Evolutionary conservation across 2,329 filamentous ascomycete species (phyloP).

Genomic region (Trichothecium sympodiale): DNA sequence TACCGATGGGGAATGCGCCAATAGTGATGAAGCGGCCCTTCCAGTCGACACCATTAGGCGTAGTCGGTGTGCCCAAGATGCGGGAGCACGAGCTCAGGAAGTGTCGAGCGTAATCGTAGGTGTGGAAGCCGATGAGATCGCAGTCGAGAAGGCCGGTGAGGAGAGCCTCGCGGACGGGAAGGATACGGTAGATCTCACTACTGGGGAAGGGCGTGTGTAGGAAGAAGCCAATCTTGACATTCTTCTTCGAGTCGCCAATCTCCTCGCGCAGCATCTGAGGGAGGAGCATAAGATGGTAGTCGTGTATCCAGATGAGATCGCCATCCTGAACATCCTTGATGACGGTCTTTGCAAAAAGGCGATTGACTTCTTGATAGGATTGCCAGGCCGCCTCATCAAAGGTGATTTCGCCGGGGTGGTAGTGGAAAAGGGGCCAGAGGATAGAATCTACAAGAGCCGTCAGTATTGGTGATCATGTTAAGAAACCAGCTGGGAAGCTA

Average conservation of each 20-base stretch:
- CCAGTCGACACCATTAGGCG: conserved; percentile 87
- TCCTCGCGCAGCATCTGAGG: conserved; percentile 92
- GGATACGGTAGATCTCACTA: conserved; percentile 91
- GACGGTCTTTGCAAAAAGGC: conserved; percentile 80
- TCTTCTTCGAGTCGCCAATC: conserved; percentile 69
- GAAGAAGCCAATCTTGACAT: conserved; percentile 97
- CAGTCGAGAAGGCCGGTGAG: conserved; percentile 82
- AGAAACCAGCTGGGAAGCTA: too few relatives aligned
- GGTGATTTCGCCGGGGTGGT: conserved; percentile 95
- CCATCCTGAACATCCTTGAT: conserved; percentile 82
- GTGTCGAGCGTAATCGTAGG: conserved; percentile 96
- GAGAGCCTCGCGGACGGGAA: conserved; percentile 84
- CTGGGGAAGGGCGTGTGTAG: conserved; percentile 94
- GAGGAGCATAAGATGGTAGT: conserved; percentile 96
- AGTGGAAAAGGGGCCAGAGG: conserved; percentile 97
- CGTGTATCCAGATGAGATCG: conserved; percentile 95
- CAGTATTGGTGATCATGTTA: not conserved
- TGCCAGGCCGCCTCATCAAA: conserved; percentile 94
- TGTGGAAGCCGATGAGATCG: conserved; percentile 95
- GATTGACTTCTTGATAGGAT: conserved; percentile 87
- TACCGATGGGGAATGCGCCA: conserved; percentile 93
- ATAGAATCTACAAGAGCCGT: conserved; percentile 60
- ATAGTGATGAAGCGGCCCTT: conserved; percentile 81
- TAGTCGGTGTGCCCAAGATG: conserved; percentile 70
- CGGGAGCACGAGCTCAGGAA: conserved; percentile 95